Evolutionary conservation across 2,329 filamentous ascomycete species (phyloP).

Genomic region (Aspergillus sergii): DNA sequence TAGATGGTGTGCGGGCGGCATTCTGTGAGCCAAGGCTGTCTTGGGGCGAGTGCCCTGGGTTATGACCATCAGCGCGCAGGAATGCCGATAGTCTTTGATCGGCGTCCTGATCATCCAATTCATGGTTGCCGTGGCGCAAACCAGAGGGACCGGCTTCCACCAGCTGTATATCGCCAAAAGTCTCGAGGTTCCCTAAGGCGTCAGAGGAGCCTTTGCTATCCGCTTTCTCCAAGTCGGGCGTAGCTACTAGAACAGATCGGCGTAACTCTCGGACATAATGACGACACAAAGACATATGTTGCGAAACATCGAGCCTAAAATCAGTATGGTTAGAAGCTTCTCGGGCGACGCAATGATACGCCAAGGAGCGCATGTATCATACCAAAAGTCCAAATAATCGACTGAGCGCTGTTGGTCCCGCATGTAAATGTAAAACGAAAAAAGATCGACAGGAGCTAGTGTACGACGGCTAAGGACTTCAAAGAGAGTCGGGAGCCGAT

Average conservation of each 20-base stretch:
- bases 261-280: slow-evolving; percentile 96
- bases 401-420: slow-evolving; percentile 96
- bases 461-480: slow-evolving; percentile 94
- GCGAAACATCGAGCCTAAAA: slow-evolving; percentile 92
- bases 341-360: background rate
- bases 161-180: slow-evolving; percentile 62
- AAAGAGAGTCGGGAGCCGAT: slow-evolving; percentile 89
- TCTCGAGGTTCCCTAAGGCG: slow-evolving; percentile 72
- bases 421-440: slow-evolving; percentile 99
- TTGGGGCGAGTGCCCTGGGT: slow-evolving; percentile 56
- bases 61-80: slow-evolving; percentile 64
- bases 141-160: slow-evolving; percentile 56
- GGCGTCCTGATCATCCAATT: slow-evolving; percentile 73
- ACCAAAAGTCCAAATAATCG: slow-evolving; percentile 99
- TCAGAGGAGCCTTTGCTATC: slow-evolving; percentile 83
- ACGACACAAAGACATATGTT: slow-evolving; percentile 94
- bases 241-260: slow-evolving; percentile 88
- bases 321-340: slow-evolving; percentile 13
- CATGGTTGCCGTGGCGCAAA: slow-evolving; percentile 59
- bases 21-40: slow-evolving; percentile 54
- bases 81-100: slow-evolving; percentile 92
- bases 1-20: slow-evolving; percentile 39
- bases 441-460: slow-evolving; percentile 92
- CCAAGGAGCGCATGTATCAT: slow-evolving; percentile 33
- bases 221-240: slow-evolving; percentile 81